Evolutionary conservation across 345 rosid genomes (phyloP), one percentile per base, ranked within the genome.

Genomic region (Eucalyptus erythrocorys): DNA sequence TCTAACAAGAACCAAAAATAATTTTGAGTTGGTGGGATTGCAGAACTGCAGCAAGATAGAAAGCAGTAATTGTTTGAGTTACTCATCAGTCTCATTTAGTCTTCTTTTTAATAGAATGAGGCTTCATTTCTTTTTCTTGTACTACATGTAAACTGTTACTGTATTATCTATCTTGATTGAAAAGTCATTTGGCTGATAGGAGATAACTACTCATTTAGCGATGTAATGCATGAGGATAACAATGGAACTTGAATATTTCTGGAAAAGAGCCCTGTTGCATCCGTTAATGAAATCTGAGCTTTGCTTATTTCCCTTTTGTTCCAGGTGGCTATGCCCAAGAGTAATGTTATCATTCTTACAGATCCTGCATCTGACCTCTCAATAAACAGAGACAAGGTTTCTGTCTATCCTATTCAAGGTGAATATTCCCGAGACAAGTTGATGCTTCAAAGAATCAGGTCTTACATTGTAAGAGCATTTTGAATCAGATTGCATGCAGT

Each of bases 401-500:
- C 93, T 49, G 55, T 96, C 82, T 91, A 94, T 94, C 97, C 98
- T 55, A 89, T 97, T 91, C 90, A 86, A 79, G 99, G 99, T 89
- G 97, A 96, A 91, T 98, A 97, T 91, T 94, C 97, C 27, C 94
- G 97, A 64, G 95, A 94, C 88, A 96, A 94, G 93, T 92, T 98
- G 96, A 98, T 98, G 99, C 97, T 96, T 91, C 99, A 98, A 91
- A 95, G 98, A 93, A 96, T 97, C 97, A 97, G 93, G 92, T 97
- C 99, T 93, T 98, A 98, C 97, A 97, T 96, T 93, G 98, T 98
- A 96, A 97, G 99, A 92, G 97, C 95, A 90, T 85, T 91, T 45
- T 64, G 87, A 40, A 26, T n/a, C 57, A 34, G 45, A 81, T 32
- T 81, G 21, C 48, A 45, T 40, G 85, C 43, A 81, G 40, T 49